Evolutionary conservation across 106 monocot genomes (phyloP).

Genomic region (Dendrobium huoshanense): DNA sequence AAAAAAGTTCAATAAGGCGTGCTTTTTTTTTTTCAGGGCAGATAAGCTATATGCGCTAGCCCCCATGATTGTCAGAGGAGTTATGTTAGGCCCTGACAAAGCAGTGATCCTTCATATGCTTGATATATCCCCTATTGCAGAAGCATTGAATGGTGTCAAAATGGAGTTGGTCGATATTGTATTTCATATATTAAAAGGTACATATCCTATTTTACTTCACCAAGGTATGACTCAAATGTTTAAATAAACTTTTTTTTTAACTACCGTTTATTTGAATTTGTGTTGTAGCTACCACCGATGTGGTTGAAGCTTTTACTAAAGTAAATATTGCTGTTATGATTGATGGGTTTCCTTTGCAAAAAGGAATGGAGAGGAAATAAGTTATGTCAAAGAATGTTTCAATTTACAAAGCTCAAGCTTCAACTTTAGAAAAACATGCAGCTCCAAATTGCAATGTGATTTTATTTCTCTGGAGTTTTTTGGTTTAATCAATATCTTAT

Average conservation of each 20-base stretch:
- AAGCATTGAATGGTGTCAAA: conserved; percentile 78
- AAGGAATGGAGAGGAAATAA: conserved; percentile 95
- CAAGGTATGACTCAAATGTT: background rate
- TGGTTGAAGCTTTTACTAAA: conserved; percentile 72
- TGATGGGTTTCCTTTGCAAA: conserved; percentile 86
- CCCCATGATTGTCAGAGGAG: conserved; percentile 88
- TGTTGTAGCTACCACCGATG: conserved; percentile 85
- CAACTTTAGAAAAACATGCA: conserved; percentile 73
- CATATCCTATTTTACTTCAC: background rate
- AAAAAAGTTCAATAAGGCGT: no score
- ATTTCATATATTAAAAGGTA: conserved; percentile 83
- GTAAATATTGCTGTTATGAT: conserved; percentile 87
- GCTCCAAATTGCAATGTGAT: conserved; percentile 85
- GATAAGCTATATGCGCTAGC: conserved; percentile 97
- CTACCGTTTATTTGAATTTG: conserved; percentile 21
- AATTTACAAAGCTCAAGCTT: conserved; percentile 87
- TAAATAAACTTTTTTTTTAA: background rate
- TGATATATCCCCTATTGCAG: conserved; percentile 76
- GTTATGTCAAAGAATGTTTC: conserved; percentile 97
- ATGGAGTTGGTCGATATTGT: no score
- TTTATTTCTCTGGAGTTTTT: background rate
- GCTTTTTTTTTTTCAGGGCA: no score
- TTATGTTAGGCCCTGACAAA: conserved; percentile 87
- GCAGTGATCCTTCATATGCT: conserved; percentile 87
- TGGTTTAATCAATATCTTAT: no score